phyloP scores from a whole-genome alignment of 2,329 filamentous ascomycete genomes.

The Penicillium digitatum region DNA sequence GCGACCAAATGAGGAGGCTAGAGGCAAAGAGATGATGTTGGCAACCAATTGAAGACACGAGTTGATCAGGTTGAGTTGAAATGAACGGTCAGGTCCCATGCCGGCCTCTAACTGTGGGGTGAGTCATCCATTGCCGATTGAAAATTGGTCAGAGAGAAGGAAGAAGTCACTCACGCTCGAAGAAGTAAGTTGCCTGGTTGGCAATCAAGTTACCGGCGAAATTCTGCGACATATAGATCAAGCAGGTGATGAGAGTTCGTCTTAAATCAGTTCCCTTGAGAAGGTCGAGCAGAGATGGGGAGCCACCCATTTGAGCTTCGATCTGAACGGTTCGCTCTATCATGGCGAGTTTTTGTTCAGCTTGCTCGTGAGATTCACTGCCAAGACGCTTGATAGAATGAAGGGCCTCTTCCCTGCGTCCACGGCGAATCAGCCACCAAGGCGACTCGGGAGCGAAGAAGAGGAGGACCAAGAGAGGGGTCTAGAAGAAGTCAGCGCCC shows the following conservation, averaged over 20 bases:
- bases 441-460: slow-evolving; percentile 30
- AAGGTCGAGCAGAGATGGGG: slow-evolving; percentile 30
- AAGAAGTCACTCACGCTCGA: slow-evolving; percentile 34
- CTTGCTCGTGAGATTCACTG: slow-evolving; percentile 10
- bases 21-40: slow-evolving; percentile 35
- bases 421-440: slow-evolving; percentile 29
- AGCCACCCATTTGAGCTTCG: slow-evolving; percentile 25
- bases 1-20: slow-evolving; percentile 40
- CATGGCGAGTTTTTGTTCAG: slow-evolving; percentile 28
- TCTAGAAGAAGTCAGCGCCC: slow-evolving; percentile 16
- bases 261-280: slow-evolving; percentile 33
- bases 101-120: slow-evolving; percentile 27
- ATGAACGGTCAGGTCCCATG: slow-evolving; percentile 23
- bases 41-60: slow-evolving; percentile 35
- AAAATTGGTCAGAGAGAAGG: no score
- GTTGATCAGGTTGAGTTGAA: slow-evolving; percentile 31
- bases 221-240: slow-evolving; percentile 39
- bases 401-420: slow-evolving; percentile 24
- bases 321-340: slow-evolving; percentile 35
- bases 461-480: slow-evolving; percentile 26
- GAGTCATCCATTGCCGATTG: not conserved
- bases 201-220: slow-evolving; percentile 61
- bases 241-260: slow-evolving; percentile 32
- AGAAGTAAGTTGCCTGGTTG: slow-evolving; percentile 61
- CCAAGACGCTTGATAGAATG: slow-evolving; percentile 27